A percentile compares a stretch with the other conserved stretches of the same genome.
phyloP scores from a whole-genome alignment of 805 yeast genomes.

The Candida awuae region DNA sequence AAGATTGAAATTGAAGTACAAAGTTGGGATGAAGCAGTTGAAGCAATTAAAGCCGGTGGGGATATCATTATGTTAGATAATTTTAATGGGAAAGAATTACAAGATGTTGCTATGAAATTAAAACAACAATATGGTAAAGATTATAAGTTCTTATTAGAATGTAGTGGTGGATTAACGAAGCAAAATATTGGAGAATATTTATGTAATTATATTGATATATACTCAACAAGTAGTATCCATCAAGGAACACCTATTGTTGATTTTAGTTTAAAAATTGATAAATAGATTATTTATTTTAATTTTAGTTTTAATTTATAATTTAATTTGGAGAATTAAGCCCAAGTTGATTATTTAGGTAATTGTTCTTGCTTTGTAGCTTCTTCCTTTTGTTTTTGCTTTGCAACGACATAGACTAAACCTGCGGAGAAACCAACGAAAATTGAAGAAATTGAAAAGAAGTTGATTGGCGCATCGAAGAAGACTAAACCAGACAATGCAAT shows the following conservation, averaged over 20 bases:
- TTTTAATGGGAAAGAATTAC: slow-evolving; percentile 60
- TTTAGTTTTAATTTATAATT: too few species aligned
- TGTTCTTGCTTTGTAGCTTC: slow-evolving; percentile 20
- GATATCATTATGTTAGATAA: slow-evolving; percentile 94
- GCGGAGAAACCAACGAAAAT: slow-evolving; percentile 91
- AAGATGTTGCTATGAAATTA: slow-evolving; percentile 53
- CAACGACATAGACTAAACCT: slow-evolving; percentile 92
- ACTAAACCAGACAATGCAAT: slow-evolving; percentile 91
- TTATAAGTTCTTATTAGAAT: slow-evolving; percentile 62
- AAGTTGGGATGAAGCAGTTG: slow-evolving; percentile 75
- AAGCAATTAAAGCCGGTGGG: slow-evolving; percentile 92
- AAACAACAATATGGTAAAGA: slow-evolving; percentile 46
- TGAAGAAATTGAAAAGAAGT: slow-evolving; percentile 82
- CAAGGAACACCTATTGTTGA: slow-evolving; percentile 85
- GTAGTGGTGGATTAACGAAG: slow-evolving; percentile 83
- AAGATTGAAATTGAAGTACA: slow-evolving; percentile 93
- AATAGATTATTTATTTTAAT: background rate
- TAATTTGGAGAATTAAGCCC: too few species aligned
- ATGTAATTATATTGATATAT: slow-evolving; percentile 77
- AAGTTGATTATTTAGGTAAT: slow-evolving; percentile 31
- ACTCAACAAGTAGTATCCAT: slow-evolving; percentile 85
- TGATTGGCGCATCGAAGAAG: slow-evolving; percentile 91
- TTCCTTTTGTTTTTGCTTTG: slow-evolving; percentile 83
- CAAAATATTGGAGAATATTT: slow-evolving; percentile 58
- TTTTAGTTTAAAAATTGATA: slow-evolving; percentile 65